Evolutionary conservation across 2,329 filamentous ascomycete species (phyloP).

Genomic region (Sporothrix mexicana): DNA sequence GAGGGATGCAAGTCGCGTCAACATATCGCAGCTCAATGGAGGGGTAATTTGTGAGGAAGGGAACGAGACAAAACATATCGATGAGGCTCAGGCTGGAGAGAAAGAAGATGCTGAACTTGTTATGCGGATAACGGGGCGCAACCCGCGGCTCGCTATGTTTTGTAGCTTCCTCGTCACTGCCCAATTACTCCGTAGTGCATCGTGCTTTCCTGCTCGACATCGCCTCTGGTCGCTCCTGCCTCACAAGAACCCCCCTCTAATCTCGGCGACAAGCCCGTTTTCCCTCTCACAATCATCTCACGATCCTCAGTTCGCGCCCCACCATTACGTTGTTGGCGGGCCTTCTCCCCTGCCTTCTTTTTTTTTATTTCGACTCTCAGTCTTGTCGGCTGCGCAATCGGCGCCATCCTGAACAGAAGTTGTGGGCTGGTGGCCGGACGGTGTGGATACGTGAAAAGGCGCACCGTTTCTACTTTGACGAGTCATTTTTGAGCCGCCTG

Average conservation of each 20-base stretch:
- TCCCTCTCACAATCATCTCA: conserved; percentile 5
- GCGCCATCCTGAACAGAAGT: conserved; percentile 8
- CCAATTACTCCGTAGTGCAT: not conserved
- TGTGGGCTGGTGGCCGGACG: conserved; percentile 19
- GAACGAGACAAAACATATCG: not conserved
- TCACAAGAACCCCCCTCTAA: not conserved
- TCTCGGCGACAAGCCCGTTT: conserved; percentile 17
- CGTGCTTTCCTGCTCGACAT: not conserved
- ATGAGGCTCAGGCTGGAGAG: not conserved
- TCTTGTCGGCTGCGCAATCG: conserved; percentile 14
- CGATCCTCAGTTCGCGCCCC: conserved; percentile 22
- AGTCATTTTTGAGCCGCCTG: conserved; percentile 22
- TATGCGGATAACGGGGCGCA: conserved; percentile 27
- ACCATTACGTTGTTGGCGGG: conserved; percentile 15
- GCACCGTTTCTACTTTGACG: conserved; percentile 30
- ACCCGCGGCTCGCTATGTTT: not conserved
- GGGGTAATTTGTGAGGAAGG: not conserved
- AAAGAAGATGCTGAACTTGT: not conserved
- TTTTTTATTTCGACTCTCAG: not conserved
- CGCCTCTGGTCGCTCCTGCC: conserved; percentile 5
- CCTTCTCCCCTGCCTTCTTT: conserved; percentile 17
- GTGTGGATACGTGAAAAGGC: conserved; percentile 21
- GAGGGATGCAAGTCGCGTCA: conserved; percentile 24
- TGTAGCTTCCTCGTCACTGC: not conserved
- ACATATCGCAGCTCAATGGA: conserved; percentile 14